phyloP scores from a whole-genome alignment of 2,329 filamentous ascomycete genomes.

The Aureobasidium namibiae region DNA sequence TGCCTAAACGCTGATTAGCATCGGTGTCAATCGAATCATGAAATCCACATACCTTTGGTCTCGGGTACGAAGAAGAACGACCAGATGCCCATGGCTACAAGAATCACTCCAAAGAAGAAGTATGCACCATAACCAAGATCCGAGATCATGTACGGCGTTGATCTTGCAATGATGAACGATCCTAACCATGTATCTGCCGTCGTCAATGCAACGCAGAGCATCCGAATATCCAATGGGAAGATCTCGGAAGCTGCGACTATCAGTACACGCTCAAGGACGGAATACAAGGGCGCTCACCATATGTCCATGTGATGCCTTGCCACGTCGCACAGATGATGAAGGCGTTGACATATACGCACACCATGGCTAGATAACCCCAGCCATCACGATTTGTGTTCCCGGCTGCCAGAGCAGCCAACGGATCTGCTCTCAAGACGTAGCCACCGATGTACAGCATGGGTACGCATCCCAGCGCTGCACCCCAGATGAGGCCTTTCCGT shows the following conservation, averaged over 20 bases:
- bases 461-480: not conserved
- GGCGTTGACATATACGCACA: slow-evolving; percentile 49
- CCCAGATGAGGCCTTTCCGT: slow-evolving; percentile 33
- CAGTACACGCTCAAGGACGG: not conserved
- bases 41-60: slow-evolving; percentile 49
- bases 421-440: slow-evolving; percentile 46
- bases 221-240: slow-evolving; percentile 35
- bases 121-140: slow-evolving; percentile 31
- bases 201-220: slow-evolving; percentile 32
- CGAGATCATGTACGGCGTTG: slow-evolving; percentile 31
- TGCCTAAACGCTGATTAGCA: not conserved
- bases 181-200: slow-evolving; percentile 32
- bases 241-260: slow-evolving; percentile 39
- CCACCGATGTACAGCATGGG: slow-evolving; percentile 32
- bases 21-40: not conserved
- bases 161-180: slow-evolving; percentile 32
- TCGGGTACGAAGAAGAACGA: slow-evolving; percentile 62
- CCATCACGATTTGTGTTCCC: slow-evolving; percentile 36
- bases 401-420: slow-evolving; percentile 36
- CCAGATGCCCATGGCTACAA: slow-evolving; percentile 47
- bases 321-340: slow-evolving; percentile 43
- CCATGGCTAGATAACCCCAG: slow-evolving; percentile 46
- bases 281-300: not conserved
- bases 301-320: slow-evolving; percentile 25
- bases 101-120: slow-evolving; percentile 27